Evolutionary conservation across 331 rosid genomes (phyloP).

Genomic region (Prunus yedoensis): DNA sequence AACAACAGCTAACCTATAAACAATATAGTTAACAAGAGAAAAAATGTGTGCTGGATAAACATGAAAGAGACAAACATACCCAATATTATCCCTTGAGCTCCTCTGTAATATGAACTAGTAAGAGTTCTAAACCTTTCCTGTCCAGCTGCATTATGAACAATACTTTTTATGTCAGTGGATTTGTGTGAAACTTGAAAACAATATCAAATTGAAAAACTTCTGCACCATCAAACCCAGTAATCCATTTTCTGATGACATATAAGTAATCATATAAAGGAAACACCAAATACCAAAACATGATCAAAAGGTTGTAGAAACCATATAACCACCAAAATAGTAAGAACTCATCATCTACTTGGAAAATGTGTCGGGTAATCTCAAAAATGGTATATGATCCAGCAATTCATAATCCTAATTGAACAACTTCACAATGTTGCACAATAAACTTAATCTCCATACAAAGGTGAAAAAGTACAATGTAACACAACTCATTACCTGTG

Average conservation of each 20-base stretch:
- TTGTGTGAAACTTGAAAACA: slow-evolving; percentile 17
- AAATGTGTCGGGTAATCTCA: neutral
- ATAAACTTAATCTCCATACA: neutral
- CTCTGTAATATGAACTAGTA: slow-evolving; percentile 82
- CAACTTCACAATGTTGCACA: neutral
- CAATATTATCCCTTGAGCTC: slow-evolving; percentile 86
- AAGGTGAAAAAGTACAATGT: too few relatives aligned
- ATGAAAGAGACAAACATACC: slow-evolving; percentile 43
- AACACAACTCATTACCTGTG: slow-evolving; percentile 47
- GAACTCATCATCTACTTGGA: neutral
- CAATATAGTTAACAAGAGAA: slow-evolving; percentile 1
- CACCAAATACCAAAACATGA: neutral
- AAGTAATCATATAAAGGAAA: neutral
- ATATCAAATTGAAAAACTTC: neutral
- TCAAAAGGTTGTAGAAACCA: neutral
- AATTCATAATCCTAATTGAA: neutral
- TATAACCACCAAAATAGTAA: neutral
- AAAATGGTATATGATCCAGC: neutral
- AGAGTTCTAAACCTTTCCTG: slow-evolving; percentile 86
- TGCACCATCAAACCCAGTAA: neutral
- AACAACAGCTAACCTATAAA: neutral
- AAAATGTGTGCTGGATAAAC: neutral
- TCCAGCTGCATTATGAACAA: slow-evolving; percentile 56
- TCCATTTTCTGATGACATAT: neutral
- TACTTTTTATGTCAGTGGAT: neutral